Base-by-base conservation (phyloP, 1,284 basidiomycete species). In the Leccinum pachyderme region DNA sequence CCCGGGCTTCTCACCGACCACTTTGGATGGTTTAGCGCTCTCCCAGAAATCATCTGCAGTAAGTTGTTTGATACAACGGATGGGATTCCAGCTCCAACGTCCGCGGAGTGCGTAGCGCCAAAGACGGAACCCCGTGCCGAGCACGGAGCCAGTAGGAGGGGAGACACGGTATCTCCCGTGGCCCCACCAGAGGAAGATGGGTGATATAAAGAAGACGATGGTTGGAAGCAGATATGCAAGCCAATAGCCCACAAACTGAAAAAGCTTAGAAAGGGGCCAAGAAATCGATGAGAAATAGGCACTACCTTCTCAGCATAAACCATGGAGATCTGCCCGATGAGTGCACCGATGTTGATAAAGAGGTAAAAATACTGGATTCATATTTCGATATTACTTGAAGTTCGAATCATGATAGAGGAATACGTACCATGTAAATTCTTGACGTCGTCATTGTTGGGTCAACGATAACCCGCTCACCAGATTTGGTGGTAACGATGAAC, bases 81-180 rank as follows among this genome's bases (percentile, higher is more conserved):
- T 58, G 3, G 86, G 86, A 66, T 86, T 88, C 60, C 72, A 66
- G 43, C 79, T 79, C 83, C 82, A 87, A 52, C 79, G 74, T 22
- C 81, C 84, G 13, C 68, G 70, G 9, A 80, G 72, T 3, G 84
- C 82, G 45, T 75, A 74, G 3, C 73, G 65, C 76, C 77, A 83
- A 31, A 83, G 67, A 27, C 77, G 78, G 49, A 87, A 51, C 7
- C 79, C 61, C 7, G 79, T 77, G 1, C 71, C 74, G 13, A 93
- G 78, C 15, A 94, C 85, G 7, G 89, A 93, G n/a, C 92, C 92
- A 0, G 79, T 77, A 0, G 92, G 93, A 9, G 90, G 87, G 0
- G 84, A 83, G 33, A 75, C 76, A 25, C 75, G 70, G 72, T 95
- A 95, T 31, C 77, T 76, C 56, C 87, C 85, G 50, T 81, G 77